These are phyloP conservation scores for Tilletia horrida DNA, from an alignment of 1,284 basidiomycete genomes.

Conservation along the genomic window DNA sequence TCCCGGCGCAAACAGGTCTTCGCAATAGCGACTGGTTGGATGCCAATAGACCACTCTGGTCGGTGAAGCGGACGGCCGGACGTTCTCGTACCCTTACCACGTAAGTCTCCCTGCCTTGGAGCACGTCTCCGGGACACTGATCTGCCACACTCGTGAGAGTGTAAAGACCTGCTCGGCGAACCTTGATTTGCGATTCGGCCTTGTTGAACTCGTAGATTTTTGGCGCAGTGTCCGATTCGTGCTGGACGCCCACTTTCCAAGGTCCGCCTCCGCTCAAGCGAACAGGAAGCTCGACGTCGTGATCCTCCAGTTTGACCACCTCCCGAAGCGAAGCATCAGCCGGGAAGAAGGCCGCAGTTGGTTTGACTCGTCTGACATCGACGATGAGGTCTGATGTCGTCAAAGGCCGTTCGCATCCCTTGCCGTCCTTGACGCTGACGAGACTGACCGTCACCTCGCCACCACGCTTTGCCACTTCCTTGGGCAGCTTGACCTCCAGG, in stretches of 20 bases:
- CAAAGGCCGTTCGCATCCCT: conserved; percentile 77
- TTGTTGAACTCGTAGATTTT: conserved; percentile 59
- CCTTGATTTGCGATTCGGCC: conserved; percentile 70
- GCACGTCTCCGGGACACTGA: conserved; percentile 75
- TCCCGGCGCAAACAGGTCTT: conserved; percentile 74
- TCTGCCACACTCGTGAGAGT: conserved; percentile 72
- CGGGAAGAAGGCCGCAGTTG: conserved; percentile 75
- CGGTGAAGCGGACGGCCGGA: conserved; percentile 59
- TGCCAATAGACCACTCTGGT: conserved; percentile 27
- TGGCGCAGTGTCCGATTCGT: conserved; percentile 58
- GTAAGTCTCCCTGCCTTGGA: conserved; percentile 65
- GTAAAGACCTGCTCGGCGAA: conserved; percentile 71
- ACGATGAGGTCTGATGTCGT: conserved; percentile 76
- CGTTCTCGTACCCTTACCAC: conserved; percentile 71
- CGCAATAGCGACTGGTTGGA: conserved; percentile 59
- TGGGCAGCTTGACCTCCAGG: conserved; percentile 54
- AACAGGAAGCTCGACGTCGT: conserved; percentile 59
- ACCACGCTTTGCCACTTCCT: conserved; percentile 65
- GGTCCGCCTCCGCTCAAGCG: conserved; percentile 53
- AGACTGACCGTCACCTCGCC: conserved; percentile 77
- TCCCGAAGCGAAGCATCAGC: conserved; percentile 57
- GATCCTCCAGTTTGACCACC: conserved; percentile 72
- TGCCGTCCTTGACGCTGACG: conserved; percentile 79
- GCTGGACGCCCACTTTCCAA: conserved; percentile 69
- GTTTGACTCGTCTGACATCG: conserved; percentile 81